phyloP scores from a whole-genome alignment of 2,329 filamentous ascomycete species.

The Tolypocladium cylindrosporum region DNA sequence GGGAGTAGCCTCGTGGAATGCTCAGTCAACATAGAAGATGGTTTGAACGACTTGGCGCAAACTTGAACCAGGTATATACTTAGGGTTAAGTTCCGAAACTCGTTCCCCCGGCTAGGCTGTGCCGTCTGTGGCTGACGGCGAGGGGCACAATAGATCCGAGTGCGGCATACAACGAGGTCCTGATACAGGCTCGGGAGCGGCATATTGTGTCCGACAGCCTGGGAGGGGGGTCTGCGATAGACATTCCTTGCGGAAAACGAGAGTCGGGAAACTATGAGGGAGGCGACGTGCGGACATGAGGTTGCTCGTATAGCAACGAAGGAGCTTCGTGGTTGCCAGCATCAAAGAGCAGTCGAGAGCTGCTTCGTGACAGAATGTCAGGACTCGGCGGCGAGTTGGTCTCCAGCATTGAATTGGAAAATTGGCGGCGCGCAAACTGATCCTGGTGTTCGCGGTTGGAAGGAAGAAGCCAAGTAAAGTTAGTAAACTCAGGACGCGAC shows the following conservation, averaged over 20 bases:
- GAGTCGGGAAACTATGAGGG: conserved; percentile 70
- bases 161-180: conserved; percentile 40
- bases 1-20: conserved; percentile 22
- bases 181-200: conserved; percentile 53
- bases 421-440: background rate
- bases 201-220: conserved; percentile 34
- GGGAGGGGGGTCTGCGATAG: conserved; percentile 33
- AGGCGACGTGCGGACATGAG: conserved; percentile 54
- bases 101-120: conserved; percentile 44
- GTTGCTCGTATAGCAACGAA: conserved; percentile 25
- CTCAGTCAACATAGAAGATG: conserved; percentile 49
- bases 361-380: background rate
- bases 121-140: conserved; percentile 26
- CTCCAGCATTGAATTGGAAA: background rate
- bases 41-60: conserved; percentile 65
- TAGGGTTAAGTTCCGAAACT: conserved; percentile 97
- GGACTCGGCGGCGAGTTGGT: background rate
- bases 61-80: conserved; percentile 61
- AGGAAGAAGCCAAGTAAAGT: background rate
- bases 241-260: conserved; percentile 62
- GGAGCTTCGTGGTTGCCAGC: conserved; percentile 28
- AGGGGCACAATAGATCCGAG: conserved; percentile 27
- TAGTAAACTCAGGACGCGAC: background rate
- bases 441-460: background rate
- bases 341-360: conserved; percentile 1